Evolutionary conservation across 495 filamentous ascomycete genomes (phyloP).

Genomic region (Neurospora sp.): DNA sequence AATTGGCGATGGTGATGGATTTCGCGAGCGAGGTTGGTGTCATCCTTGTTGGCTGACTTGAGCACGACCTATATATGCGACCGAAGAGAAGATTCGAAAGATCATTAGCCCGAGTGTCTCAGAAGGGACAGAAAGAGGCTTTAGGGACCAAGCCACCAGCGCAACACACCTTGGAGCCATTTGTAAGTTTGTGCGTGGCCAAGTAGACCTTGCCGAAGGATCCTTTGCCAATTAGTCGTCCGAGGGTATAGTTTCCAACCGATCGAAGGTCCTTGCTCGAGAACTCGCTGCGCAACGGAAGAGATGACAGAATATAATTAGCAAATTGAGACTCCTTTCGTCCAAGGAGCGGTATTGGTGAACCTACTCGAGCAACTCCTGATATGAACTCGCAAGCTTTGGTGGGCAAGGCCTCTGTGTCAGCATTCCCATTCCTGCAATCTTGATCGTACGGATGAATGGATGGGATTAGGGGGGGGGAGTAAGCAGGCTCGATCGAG

Average conservation of each 20-base stretch:
- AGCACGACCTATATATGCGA: slow-evolving; percentile 66
- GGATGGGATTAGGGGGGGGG: not conserved
- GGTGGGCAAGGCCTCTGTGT: slow-evolving; percentile 10
- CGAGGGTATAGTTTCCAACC: slow-evolving; percentile 91
- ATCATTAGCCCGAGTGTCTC: not conserved
- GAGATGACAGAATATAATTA: not conserved
- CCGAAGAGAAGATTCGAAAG: not conserved
- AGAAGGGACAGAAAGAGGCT: not conserved
- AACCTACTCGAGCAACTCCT: slow-evolving; percentile 86
- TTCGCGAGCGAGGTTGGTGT: slow-evolving; percentile 89
- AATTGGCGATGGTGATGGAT: slow-evolving; percentile 99
- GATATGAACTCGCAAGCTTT: slow-evolving; percentile 91
- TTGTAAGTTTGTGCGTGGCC: slow-evolving; percentile 92
- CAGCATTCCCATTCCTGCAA: slow-evolving; percentile 11
- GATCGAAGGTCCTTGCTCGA: slow-evolving; percentile 79
- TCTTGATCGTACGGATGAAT: not conserved
- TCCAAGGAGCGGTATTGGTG: not conserved
- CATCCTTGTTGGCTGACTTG: slow-evolving; percentile 93
- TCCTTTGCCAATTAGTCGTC: slow-evolving; percentile 88
- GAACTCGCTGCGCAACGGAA: slow-evolving; percentile 62
- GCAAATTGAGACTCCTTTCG: not conserved
- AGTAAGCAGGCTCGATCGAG: not conserved
- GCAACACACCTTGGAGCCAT: slow-evolving; percentile 81
- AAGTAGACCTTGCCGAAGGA: slow-evolving; percentile 98
- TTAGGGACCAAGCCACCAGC: not conserved